Base-by-base conservation (phyloP, 345 rosid genomes). In the Eucalyptus sp. region DNA sequence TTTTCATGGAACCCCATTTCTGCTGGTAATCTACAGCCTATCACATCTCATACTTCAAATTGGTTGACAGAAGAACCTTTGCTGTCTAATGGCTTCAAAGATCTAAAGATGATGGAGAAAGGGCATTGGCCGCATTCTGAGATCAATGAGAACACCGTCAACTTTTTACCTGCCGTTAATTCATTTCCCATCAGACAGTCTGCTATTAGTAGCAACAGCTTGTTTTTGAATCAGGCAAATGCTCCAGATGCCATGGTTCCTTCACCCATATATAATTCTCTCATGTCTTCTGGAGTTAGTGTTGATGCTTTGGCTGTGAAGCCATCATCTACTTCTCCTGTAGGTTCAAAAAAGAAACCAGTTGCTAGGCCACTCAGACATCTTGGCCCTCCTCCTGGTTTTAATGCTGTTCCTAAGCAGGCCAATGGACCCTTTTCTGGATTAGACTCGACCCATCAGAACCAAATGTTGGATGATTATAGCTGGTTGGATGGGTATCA, bases 401-500 rank as follows among this genome's bases (percentile, higher is more conserved):
- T 98, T 92, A 91, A 91, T 87, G 86, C 94, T 90, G 94, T 93
- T 87, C 97, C 95, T 29, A 97, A 94, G 91, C 96, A 92, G 87
- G 90, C 46, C 33, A 92, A 49, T 86, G 98, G 92, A 88, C 92
- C 92, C 33, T 52, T 91, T 89, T 91, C 96, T 87, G 86, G 86
- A n/a, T 15, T 50, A 58, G 89, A 62, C 51, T 20, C 58, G 44
- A 76, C 60, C 44, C 10, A 71, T 48, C 87, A 87, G 46, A 60
- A 87, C 51, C 87, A 56, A 20, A 54, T 81, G 33, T 91, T 84
- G 91, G 99, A 98, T 94, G 97, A 98, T 92, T 98, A 98, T 92
- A 95, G 98, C 90, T 98, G 99, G 99, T 93, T 97, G 95, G 99
- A 97, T 94, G 99, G 99, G 62, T 97, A 97, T 93, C 96, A 94